Percentiles rank a stretch among this genome's conserved stretches.
Evolutionary conservation across 2,329 filamentous ascomycete species (phyloP).

Genomic region (Verticillium nonalfalfae): DNA sequence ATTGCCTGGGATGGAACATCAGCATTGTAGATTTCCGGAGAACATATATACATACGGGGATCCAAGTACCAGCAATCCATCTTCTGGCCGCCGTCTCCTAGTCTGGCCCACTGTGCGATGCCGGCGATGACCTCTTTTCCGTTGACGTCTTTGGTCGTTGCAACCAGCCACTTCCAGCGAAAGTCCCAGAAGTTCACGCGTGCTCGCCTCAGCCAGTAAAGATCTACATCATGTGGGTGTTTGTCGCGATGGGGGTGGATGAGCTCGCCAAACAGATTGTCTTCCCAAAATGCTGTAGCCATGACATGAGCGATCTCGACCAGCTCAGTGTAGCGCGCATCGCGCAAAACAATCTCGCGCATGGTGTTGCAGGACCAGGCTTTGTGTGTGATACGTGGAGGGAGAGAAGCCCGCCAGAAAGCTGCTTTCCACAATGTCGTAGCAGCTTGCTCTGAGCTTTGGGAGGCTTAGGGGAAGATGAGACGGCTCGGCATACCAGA

Average conservation of each 20-base stretch:
- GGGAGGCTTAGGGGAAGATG: no score
- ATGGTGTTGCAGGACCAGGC: background rate
- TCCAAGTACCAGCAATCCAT: constrained; percentile 11
- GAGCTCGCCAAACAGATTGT: constrained; percentile 23
- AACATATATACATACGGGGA: constrained; percentile 11
- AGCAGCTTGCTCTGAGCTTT: background rate
- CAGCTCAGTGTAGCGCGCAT: constrained; percentile 16
- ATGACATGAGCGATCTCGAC: constrained; percentile 19
- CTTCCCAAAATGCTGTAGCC: constrained; percentile 24
- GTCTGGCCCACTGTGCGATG: constrained; percentile 16
- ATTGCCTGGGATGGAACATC: constrained; percentile 9
- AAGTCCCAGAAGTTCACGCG: constrained; percentile 21
- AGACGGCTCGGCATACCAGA: no score
- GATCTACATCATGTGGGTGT: constrained; percentile 20
- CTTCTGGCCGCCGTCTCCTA: constrained; percentile 11
- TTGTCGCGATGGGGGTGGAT: constrained; percentile 25
- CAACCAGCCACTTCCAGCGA: constrained; percentile 19
- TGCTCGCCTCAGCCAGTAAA: constrained; percentile 20
- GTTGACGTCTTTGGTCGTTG: constrained; percentile 10
- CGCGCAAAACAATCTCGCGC: constrained; percentile 6
- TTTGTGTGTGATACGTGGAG: background rate
- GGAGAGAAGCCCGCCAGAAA: no score
- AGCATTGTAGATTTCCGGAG: background rate
- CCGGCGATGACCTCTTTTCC: constrained; percentile 14
- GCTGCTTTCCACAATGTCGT: no score